A percentile compares a stretch with the other conserved stretches of the same genome.
phyloP scores from a whole-genome alignment of 371 early-diverging fungal species.

The Nematocida ironsii region DNA sequence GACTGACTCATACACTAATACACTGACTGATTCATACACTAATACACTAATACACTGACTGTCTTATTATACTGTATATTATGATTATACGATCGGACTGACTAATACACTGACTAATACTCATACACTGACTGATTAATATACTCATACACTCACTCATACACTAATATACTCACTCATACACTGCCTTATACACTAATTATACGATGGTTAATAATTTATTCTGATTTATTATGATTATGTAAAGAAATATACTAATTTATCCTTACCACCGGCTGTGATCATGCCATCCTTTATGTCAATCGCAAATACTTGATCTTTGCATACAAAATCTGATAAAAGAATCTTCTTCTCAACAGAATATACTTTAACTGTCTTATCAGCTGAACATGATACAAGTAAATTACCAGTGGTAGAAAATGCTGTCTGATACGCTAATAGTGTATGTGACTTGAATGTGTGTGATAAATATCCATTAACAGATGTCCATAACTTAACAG shows the following conservation, averaged over 20 bases:
- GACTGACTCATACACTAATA: too few relatives aligned
- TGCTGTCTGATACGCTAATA: slow-evolving; percentile 75
- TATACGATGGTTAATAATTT: too few relatives aligned
- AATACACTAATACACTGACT: too few relatives aligned
- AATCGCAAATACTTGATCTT: slow-evolving; percentile 69
- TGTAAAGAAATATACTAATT: slow-evolving; percentile 68
- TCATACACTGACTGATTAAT: too few relatives aligned
- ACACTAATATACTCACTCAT: too few relatives aligned
- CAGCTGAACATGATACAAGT: slow-evolving; percentile 80
- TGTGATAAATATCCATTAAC: slow-evolving; percentile 76
- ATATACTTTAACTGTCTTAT: slow-evolving; percentile 88
- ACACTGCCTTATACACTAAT: too few relatives aligned
- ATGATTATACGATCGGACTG: too few relatives aligned
- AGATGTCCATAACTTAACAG: slow-evolving; percentile 83
- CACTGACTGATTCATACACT: too few relatives aligned
- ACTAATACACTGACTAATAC: too few relatives aligned
- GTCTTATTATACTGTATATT: too few relatives aligned
- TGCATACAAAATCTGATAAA: slow-evolving; percentile 68
- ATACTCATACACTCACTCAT: too few relatives aligned
- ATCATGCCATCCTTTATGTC: slow-evolving; percentile 63
- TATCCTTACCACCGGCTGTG: slow-evolving; percentile 67
- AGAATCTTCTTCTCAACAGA: slow-evolving; percentile 71
- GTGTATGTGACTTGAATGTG: slow-evolving; percentile 71
- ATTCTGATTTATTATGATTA: too few relatives aligned
- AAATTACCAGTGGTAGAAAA: slow-evolving; percentile 79